Conservation (phyloP, 2,329 filamentous ascomycete species). For the Monilinia polystroma region DNA sequence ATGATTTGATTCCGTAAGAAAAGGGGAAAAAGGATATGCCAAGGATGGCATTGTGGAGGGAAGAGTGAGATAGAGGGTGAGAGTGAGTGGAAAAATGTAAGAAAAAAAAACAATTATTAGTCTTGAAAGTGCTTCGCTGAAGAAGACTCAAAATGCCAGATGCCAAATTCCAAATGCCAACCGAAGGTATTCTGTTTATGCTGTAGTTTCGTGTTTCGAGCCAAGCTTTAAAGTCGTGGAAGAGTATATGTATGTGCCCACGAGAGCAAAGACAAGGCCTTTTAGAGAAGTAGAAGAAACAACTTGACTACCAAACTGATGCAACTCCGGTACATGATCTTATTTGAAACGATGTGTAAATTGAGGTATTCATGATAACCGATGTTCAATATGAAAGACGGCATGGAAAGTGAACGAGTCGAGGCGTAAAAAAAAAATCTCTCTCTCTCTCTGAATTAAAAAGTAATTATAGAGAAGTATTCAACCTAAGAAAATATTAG, state of each 20-base stretch:
- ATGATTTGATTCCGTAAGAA: slow-evolving; percentile 24
- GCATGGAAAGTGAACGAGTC: slow-evolving; percentile 20
- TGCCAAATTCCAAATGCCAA: slow-evolving; percentile 32
- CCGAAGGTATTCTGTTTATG: slow-evolving; percentile 26
- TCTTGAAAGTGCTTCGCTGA: slow-evolving; percentile 31
- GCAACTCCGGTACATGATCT: slow-evolving; percentile 25
- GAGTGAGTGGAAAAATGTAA: slow-evolving; percentile 24
- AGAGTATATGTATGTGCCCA: slow-evolving; percentile 35
- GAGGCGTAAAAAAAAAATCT: slow-evolving; percentile 12
- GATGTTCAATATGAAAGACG: slow-evolving; percentile 19
- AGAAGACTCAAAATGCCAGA: slow-evolving; percentile 26
- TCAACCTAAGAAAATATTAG: slow-evolving; percentile 37
- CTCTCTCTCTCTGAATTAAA: slow-evolving; percentile 5
- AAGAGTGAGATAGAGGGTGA: slow-evolving; percentile 3
- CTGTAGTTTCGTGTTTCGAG: slow-evolving; percentile 21
- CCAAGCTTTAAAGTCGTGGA: slow-evolving; percentile 19
- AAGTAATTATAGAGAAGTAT: slow-evolving; percentile 25
- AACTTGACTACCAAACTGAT: slow-evolving; percentile 21
- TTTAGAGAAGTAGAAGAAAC: slow-evolving; percentile 24
- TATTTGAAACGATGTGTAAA: slow-evolving; percentile 35
- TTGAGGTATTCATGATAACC: slow-evolving; percentile 34
- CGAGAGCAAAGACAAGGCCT: slow-evolving; percentile 35
- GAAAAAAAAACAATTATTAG: slow-evolving; percentile 38
- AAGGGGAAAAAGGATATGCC: slow-evolving; percentile 32
- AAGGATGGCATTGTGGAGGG: slow-evolving; percentile 10